A percentile compares a stretch with the other conserved stretches of the same genome.
Evolutionary conservation across 2,329 filamentous ascomycete species (phyloP).

Genomic region (Penicillium sp.): DNA sequence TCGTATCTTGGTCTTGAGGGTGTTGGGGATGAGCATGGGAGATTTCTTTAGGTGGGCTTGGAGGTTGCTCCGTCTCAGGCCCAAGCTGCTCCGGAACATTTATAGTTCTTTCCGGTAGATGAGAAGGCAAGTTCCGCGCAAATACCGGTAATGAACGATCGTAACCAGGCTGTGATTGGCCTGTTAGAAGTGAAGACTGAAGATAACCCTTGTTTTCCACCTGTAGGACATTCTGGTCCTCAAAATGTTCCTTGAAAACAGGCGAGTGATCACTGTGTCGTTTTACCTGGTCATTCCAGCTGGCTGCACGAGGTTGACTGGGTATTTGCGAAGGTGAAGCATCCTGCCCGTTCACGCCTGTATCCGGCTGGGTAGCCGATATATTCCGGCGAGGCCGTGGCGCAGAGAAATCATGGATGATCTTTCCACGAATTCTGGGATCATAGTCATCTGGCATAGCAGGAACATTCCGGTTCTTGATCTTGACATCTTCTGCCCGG

Average conservation of each 20-base stretch:
- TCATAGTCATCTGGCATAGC: conserved; percentile 61
- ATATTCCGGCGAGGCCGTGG: conserved; percentile 50
- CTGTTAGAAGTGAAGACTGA: conserved; percentile 39
- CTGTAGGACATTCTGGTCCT: conserved; percentile 43
- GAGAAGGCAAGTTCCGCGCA: conserved; percentile 43
- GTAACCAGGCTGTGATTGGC: conserved; percentile 24
- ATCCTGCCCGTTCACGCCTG: conserved; percentile 15
- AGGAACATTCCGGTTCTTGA: conserved; percentile 49
- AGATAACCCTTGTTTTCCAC: conserved; percentile 44
- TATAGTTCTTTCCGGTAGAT: conserved; percentile 26
- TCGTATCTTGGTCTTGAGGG: conserved; percentile 30
- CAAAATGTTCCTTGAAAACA: conserved; percentile 61
- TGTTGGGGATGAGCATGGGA: conserved; percentile 12
- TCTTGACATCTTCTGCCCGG: conserved; percentile 51
- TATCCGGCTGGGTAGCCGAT: conserved; percentile 22
- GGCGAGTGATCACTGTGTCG: conserved; percentile 51
- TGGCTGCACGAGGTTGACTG: conserved; percentile 13
- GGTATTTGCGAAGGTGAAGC: conserved; percentile 11
- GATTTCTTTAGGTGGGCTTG: conserved; percentile 3
- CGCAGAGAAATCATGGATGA: conserved; percentile 64
- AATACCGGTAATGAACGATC: conserved; percentile 43
- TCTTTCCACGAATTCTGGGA: conserved; percentile 60
- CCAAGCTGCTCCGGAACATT: conserved; percentile 8
- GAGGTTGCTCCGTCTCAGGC: conserved; percentile 4
- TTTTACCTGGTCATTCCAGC: conserved; percentile 29